Base-by-base conservation (phyloP, 257 asterid genomes). In the Nyctanthes arbortristis region DNA sequence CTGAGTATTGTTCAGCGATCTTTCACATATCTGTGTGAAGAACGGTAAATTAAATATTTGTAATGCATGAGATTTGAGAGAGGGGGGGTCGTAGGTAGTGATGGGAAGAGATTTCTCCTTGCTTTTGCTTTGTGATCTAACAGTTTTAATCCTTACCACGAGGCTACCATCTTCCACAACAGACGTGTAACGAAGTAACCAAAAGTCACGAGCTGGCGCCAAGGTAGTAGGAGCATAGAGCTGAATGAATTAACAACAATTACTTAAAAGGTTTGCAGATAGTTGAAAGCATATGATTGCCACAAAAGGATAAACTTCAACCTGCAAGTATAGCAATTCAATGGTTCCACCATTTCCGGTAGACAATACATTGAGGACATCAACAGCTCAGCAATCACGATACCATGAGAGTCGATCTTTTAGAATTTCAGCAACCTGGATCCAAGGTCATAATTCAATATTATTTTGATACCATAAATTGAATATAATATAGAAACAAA, bases 101-200 rank as follows among this genome's bases (percentile, higher is more conserved):
- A n/a, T n/a, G n/a, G n/a, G n/a, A n/a, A n/a, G 60, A 33, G 11
- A 61, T 45, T 29, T 22, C 24, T 22, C 24, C 69, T 67, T 9
- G 40, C 31, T 32, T 36, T 65, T 43, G 28, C 5, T 27, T 22
- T 11, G 14, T 12, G 71, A 7, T 43, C 8, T 55, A 35, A 43
- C 33, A 45, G 43, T 35, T 56, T 4, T 54, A 35, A 61, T 28
- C 40, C 78, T 14, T 81, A 93, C 97, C 89, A 89, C 97, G n/a
- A 94, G 98, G 80, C 97, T 94, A 34, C 99, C 98, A 43, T 94
- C 98, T 81, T 91, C 99, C 98, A 87, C 88, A 29, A 89, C 89
- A 49, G 98, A 91, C 28, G 99, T 94, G 70, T 94, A 89, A 39
- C 98, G 96, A 10, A 94, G 80, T 37, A 94, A 72, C 97, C 98